Evolutionary conservation across 1,284 basidiomycete genomes (phyloP).

Genomic region (Apiotrichum akiyoshidainum): DNA sequence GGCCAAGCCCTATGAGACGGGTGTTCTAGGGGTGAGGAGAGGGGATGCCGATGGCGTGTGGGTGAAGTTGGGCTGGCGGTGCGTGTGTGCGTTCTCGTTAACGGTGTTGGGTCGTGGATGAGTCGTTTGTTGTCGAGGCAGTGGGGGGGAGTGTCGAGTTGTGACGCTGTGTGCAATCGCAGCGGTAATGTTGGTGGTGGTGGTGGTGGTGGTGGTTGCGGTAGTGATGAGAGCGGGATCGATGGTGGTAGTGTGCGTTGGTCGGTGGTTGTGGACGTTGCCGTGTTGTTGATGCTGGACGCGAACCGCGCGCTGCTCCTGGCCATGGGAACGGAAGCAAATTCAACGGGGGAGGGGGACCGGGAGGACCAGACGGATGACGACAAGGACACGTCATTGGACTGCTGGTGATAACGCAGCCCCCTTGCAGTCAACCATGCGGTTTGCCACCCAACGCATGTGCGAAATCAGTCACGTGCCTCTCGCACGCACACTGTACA

Average conservation of each 20-base stretch:
- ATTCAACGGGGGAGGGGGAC: too few relatives aligned
- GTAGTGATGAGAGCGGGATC: background rate
- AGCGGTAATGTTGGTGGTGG: background rate
- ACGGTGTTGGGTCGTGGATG: too few relatives aligned
- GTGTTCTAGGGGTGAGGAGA: background rate
- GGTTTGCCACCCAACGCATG: too few relatives aligned
- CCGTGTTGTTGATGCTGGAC: background rate
- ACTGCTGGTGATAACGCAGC: too few relatives aligned
- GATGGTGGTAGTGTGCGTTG: background rate
- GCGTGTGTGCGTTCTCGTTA: too few relatives aligned
- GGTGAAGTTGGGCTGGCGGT: background rate
- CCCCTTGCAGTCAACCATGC: too few relatives aligned
- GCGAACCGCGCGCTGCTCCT: background rate
- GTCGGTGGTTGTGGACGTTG: background rate
- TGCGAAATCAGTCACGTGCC: too few relatives aligned
- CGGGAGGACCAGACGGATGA: too few relatives aligned
- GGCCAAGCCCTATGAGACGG: background rate
- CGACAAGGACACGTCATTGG: too few relatives aligned
- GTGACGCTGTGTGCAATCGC: background rate
- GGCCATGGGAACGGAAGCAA: too few relatives aligned
- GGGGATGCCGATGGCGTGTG: background rate
- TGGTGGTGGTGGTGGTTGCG: background rate
- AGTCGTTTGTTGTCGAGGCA: too few relatives aligned
- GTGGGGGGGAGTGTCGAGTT: background rate
- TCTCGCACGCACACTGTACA: too few relatives aligned